These are phyloP conservation scores for Eragrostis curvula DNA, from an alignment of 176 grass and related monocot species.

Conservation along the genomic window DNA sequence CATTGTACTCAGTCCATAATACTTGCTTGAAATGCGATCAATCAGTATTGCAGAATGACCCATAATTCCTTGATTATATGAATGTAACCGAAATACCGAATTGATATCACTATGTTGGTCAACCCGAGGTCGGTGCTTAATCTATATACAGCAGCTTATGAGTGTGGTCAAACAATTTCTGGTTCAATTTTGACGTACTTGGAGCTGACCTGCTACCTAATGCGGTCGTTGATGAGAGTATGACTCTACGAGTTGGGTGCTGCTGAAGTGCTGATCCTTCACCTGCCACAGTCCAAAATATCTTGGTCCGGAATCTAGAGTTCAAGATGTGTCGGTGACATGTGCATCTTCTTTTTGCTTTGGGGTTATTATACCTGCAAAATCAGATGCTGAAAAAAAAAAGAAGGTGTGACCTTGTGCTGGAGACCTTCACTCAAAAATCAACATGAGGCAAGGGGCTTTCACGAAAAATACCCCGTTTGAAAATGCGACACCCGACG, in stretches of 20 bases:
- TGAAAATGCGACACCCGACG: constrained; percentile 18
- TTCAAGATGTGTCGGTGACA: neutral
- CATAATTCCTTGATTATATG: neutral
- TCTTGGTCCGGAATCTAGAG: too few relatives aligned
- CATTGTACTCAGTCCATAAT: neutral
- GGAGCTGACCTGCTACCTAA: neutral
- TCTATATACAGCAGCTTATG: neutral
- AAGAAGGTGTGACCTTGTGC: neutral
- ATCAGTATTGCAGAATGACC: neutral
- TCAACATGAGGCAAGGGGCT: neutral
- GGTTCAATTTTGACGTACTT: neutral
- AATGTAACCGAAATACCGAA: neutral
- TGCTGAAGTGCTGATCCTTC: neutral
- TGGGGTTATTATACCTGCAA: neutral
- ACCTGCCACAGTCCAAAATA: neutral
- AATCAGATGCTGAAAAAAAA: neutral
- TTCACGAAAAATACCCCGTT: constrained; percentile 6
- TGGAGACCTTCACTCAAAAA: neutral
- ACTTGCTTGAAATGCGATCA: neutral
- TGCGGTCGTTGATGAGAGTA: neutral
- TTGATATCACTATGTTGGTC: neutral
- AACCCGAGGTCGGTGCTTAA: neutral
- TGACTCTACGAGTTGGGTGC: neutral
- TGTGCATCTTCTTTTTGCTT: neutral
- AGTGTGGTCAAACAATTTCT: neutral